Evolutionary conservation across 2,329 filamentous ascomycete species (phyloP).

Genomic region (Beauveria varroae): DNA sequence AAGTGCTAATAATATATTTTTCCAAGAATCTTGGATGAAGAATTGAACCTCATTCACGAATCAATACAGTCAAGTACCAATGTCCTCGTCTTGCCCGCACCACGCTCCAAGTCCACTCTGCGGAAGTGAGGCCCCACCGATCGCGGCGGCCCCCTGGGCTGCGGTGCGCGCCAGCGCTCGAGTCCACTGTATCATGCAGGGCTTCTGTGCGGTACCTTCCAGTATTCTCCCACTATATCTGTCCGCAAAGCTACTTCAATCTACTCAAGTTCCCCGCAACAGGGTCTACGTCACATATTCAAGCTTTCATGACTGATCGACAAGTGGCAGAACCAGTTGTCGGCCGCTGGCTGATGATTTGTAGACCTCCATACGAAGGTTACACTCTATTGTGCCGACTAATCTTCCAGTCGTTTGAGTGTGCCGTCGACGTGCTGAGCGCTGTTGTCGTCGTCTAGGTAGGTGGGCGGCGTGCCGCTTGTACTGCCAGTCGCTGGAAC

Average conservation of each 20-base stretch:
- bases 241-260: not conserved
- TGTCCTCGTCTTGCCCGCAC: too few relatives aligned
- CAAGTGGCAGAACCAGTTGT: not conserved
- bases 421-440: not conserved
- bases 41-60: too few relatives aligned
- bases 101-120: not conserved
- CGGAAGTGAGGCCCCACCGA: not conserved
- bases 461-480: not conserved
- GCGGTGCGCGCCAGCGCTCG: not conserved
- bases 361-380: not conserved
- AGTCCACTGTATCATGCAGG: not conserved
- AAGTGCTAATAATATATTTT: too few relatives aligned
- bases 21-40: too few relatives aligned
- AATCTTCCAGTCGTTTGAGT: not conserved
- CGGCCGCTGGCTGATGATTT: not conserved
- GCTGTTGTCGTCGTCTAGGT: not conserved
- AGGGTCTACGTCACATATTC: constrained; percentile 8
- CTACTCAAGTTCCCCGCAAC: not conserved
- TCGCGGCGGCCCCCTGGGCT: not conserved
- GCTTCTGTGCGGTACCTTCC: not conserved
- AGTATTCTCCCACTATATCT: not conserved
- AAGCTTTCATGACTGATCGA: constrained; percentile 8
- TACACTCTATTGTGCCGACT: not conserved
- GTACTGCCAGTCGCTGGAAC: not conserved
- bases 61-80: too few relatives aligned